These are phyloP conservation scores for Phytophthora hybrid DNA, from an alignment of 352 stramenopile genomes.

Conservation along the genomic window DNA sequence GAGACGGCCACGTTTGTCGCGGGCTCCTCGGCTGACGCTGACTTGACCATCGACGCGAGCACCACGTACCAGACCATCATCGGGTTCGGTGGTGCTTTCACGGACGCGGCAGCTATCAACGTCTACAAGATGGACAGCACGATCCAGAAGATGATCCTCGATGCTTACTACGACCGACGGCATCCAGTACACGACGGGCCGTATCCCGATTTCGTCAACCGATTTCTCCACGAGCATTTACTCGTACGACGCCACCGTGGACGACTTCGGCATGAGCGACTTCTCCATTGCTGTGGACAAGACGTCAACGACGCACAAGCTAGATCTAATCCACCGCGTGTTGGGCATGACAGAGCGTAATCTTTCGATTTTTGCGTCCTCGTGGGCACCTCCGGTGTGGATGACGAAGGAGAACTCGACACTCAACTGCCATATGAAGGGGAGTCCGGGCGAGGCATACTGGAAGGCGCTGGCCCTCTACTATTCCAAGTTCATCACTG, in stretches of 20 bases:
- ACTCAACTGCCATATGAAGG: conserved; percentile 56
- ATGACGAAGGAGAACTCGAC: conserved; percentile 77
- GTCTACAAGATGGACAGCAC: conserved; percentile 62
- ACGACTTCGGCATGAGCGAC: conserved; percentile 54
- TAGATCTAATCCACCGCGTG: conserved; percentile 49
- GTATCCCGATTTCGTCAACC: conserved; percentile 78
- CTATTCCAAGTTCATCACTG: conserved; percentile 83
- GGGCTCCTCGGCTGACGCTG: conserved; percentile 19
- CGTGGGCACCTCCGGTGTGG: conserved; percentile 81
- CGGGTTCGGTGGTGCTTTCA: conserved; percentile 88
- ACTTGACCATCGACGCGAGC: conserved; percentile 46
- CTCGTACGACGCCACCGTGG: conserved; percentile 49
- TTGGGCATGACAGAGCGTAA: conserved; percentile 39
- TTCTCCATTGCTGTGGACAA: conserved; percentile 84
- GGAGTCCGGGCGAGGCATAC: conserved; percentile 48
- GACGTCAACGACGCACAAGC: conserved; percentile 41
- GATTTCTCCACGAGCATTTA: conserved; percentile 80
- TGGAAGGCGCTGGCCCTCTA: conserved; percentile 75
- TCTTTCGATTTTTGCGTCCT: conserved; percentile 71
- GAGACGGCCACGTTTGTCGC: conserved; percentile 32
- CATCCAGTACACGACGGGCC: conserved; percentile 73
- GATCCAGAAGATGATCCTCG: conserved; percentile 64
- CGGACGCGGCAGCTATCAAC: conserved; percentile 77
- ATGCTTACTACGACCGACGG: conserved; percentile 72
- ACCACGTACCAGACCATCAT: conserved; percentile 71